Evolutionary conservation across 176 grass and related monocot genomes (phyloP).

Genomic region (Musa itinerans): DNA sequence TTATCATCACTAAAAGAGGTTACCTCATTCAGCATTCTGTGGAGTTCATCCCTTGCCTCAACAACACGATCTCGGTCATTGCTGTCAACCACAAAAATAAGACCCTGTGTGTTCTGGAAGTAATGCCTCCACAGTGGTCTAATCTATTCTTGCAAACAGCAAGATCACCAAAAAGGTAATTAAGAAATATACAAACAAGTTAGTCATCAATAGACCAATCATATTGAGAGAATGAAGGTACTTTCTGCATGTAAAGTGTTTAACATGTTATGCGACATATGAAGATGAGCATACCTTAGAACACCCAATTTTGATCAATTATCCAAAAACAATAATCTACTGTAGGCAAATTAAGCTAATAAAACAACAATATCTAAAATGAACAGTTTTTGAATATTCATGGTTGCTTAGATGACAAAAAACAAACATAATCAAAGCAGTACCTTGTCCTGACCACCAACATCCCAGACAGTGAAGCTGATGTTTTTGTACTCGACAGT

Average conservation of each 20-base stretch:
- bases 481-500: slow-evolving; percentile 3
- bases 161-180: not conserved
- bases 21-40: slow-evolving; percentile 1
- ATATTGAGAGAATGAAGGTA: too few relatives aligned
- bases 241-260: too few relatives aligned
- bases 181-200: not conserved
- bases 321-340: too few relatives aligned
- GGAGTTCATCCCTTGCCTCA: slow-evolving; percentile 1
- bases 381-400: too few relatives aligned
- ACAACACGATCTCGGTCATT: slow-evolving; percentile 1
- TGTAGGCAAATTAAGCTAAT: not conserved
- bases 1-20: not conserved
- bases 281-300: too few relatives aligned
- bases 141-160: not conserved
- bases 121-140: not conserved
- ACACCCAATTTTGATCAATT: too few relatives aligned
- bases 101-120: slow-evolving; percentile 3
- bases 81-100: slow-evolving; percentile 1
- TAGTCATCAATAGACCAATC: too few relatives aligned
- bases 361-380: not conserved
- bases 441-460: slow-evolving; percentile 2
- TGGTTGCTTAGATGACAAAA: too few relatives aligned
- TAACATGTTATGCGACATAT: too few relatives aligned
- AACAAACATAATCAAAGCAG: not conserved
- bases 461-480: slow-evolving; percentile 1